A percentile compares a stretch with the other conserved stretches of the same genome.
Evolutionary conservation across 306 rosid genomes (phyloP).

Genomic region (Prosopis cineraria): DNA sequence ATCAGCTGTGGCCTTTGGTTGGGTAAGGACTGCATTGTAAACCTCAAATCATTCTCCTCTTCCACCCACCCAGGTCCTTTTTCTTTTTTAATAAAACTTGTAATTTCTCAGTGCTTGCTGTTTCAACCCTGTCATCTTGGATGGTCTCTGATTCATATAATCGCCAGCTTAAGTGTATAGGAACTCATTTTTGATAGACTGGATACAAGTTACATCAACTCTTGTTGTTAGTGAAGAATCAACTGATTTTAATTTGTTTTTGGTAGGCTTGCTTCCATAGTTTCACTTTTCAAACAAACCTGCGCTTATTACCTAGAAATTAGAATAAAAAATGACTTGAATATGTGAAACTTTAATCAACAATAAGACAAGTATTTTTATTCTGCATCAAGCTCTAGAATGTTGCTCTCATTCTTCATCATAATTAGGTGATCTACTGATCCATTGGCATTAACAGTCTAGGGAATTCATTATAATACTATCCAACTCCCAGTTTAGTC

Average conservation of each 20-base stretch:
- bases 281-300: slow-evolving; percentile 7
- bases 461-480: slow-evolving; percentile 1
- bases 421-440: not conserved
- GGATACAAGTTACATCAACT: not conserved
- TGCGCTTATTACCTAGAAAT: not conserved
- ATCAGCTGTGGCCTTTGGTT: slow-evolving; percentile 86
- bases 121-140: slow-evolving; percentile 18
- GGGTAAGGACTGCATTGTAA: slow-evolving; percentile 60
- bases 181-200: not conserved
- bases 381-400: slow-evolving; percentile 2
- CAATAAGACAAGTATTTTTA: not conserved
- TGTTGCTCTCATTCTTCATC: slow-evolving; percentile 2
- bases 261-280: slow-evolving; percentile 15
- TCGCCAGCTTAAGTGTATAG: not conserved
- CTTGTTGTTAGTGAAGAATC: slow-evolving; percentile 7
- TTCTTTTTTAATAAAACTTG: not conserved
- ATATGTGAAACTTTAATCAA: not conserved
- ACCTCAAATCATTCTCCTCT: slow-evolving; percentile 23
- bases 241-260: slow-evolving; percentile 21
- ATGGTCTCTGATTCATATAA: slow-evolving; percentile 9
- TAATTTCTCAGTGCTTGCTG: not conserved
- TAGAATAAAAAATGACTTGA: not conserved
- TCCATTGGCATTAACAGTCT: slow-evolving; percentile 22
- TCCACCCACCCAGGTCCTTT: slow-evolving; percentile 5
- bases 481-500: slow-evolving; percentile 3